Percentiles rank a stretch among this genome's conserved stretches.
Evolutionary conservation across 2,329 filamentous ascomycete species (phyloP).

Genomic region (Colletotrichum sp.): DNA sequence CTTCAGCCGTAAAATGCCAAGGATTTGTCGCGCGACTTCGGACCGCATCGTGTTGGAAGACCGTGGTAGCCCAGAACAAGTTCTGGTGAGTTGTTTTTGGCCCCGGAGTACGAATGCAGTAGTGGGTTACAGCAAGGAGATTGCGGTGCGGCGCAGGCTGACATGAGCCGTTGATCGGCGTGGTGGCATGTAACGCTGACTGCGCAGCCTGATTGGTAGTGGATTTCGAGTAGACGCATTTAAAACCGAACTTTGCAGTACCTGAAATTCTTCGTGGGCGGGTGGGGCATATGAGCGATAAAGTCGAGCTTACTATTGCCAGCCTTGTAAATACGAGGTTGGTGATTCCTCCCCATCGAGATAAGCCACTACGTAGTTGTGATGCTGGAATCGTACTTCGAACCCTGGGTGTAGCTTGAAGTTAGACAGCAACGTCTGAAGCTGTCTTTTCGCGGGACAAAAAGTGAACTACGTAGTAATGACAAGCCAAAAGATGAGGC

Average conservation of each 20-base stretch:
- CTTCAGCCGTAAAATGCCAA: background rate
- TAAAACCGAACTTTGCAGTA: background rate
- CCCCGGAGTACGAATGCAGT: background rate
- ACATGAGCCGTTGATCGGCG: background rate
- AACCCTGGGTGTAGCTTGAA: background rate
- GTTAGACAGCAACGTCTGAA: background rate
- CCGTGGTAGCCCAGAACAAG: background rate
- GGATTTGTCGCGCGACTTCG: background rate
- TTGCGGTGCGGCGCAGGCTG: background rate
- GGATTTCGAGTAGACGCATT: background rate
- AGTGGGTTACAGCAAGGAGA: background rate
- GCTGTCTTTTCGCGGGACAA: background rate
- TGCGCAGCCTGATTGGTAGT: background rate
- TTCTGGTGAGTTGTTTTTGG: background rate
- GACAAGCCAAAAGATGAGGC: background rate
- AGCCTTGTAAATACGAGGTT: background rate
- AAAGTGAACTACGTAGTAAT: background rate
- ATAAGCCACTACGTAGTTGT: background rate
- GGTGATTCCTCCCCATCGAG: background rate
- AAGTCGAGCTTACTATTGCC: background rate
- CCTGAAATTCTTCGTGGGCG: background rate
- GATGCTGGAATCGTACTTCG: background rate
- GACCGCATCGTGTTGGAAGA: background rate
- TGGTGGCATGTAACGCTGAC: background rate
- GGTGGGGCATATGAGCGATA: background rate